Conservation (phyloP, 176 grass and related monocot species). For the Tuctoria greenei region DNA sequence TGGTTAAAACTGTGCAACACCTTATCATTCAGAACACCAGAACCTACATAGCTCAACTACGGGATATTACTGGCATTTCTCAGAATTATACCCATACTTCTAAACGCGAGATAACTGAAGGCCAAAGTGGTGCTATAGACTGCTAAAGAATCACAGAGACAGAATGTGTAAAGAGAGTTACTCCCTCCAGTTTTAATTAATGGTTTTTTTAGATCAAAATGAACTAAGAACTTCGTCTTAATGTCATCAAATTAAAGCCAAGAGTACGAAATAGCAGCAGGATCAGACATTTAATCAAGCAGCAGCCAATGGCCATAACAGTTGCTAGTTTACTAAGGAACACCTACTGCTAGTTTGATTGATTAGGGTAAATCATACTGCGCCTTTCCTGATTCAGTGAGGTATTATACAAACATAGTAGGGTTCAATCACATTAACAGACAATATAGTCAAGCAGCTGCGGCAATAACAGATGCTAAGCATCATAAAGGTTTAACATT, state of each 20-base stretch:
- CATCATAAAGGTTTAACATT: slow-evolving; percentile 23
- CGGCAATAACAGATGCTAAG: neutral
- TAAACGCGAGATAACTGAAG: neutral
- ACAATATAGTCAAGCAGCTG: neutral
- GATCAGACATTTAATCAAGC: neutral
- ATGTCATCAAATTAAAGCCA: neutral
- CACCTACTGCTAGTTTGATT: neutral
- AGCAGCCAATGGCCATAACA: slow-evolving; percentile 2
- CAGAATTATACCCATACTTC: neutral
- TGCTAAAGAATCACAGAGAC: neutral
- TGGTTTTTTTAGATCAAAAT: neutral
- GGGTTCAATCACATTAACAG: slow-evolving; percentile 3
- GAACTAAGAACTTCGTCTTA: neutral
- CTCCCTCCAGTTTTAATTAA: neutral
- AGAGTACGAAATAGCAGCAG: neutral
- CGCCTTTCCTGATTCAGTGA: neutral
- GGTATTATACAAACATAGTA: neutral
- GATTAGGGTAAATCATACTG: neutral
- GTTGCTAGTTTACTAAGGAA: slow-evolving; percentile 13
- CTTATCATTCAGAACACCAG: neutral
- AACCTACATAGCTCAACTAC: neutral
- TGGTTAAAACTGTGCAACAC: neutral
- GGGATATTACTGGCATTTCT: neutral
- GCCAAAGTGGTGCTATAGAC: neutral
- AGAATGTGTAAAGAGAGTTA: slow-evolving; percentile 3